Evolutionary conservation across 2,329 filamentous ascomycete genomes (phyloP).

Genomic region (Fusarium stilboides): DNA sequence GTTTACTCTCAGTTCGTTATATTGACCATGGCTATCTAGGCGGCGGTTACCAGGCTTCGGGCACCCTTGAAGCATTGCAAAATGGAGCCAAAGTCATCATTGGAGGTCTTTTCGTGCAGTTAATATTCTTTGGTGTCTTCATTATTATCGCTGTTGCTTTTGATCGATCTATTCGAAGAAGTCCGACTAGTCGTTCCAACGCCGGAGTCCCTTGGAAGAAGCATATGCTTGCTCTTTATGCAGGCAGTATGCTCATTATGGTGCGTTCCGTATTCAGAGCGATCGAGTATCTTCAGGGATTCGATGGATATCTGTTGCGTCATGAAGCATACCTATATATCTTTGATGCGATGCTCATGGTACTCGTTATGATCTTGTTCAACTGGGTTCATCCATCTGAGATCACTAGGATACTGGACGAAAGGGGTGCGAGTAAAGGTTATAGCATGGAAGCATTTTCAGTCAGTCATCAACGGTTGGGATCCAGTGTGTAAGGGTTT

Average conservation of each 20-base stretch:
- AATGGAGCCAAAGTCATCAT: constrained; percentile 64
- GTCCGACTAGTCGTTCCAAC: constrained; percentile 11
- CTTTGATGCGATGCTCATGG: constrained; percentile 56
- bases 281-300: constrained; percentile 57
- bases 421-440: neutral
- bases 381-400: constrained; percentile 55
- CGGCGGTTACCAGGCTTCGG: constrained; percentile 46
- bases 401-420: neutral
- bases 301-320: constrained; percentile 50
- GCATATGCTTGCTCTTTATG: constrained; percentile 45
- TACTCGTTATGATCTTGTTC: constrained; percentile 60
- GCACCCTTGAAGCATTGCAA: constrained; percentile 45
- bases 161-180: constrained; percentile 50
- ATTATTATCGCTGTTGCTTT: constrained; percentile 62
- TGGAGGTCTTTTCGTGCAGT: constrained; percentile 67
- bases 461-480: too few species aligned
- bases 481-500: too few species aligned
- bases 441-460: constrained; percentile 18
- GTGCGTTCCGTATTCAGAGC: constrained; percentile 59
- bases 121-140: constrained; percentile 69
- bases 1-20: neutral
- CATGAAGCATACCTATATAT: constrained; percentile 55
- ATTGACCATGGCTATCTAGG: neutral
- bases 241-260: constrained; percentile 54
- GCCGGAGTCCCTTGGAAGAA: constrained; percentile 51